These are phyloP conservation scores for Aspergillus tanneri DNA, from an alignment of 2,329 filamentous ascomycete species.

Conservation along the genomic window DNA sequence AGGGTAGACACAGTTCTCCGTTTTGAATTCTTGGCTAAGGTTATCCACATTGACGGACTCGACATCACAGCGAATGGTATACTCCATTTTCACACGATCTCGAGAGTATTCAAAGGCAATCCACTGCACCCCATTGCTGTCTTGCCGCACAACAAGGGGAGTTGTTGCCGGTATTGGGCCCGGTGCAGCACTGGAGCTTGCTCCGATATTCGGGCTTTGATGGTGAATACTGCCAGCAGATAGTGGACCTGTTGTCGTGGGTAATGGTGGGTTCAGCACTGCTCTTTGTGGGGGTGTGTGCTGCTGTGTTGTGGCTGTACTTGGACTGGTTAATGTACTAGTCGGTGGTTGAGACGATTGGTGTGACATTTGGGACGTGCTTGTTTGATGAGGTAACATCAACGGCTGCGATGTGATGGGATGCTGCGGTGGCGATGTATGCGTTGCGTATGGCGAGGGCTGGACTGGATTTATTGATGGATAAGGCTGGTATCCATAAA, in stretches of 20 bases:
- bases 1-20: conserved; percentile 97
- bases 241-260: conserved; percentile 57
- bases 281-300: conserved; percentile 35
- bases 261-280: conserved; percentile 36
- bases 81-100: conserved; percentile 98
- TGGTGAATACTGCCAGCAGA: conserved; percentile 32
- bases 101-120: conserved; percentile 98
- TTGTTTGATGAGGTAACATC: conserved; percentile 51
- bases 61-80: conserved; percentile 96
- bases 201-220: conserved; percentile 50
- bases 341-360: conserved; percentile 44
- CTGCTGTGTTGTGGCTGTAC: conserved; percentile 46
- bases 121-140: conserved; percentile 97
- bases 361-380: conserved; percentile 43
- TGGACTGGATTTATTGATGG: conserved; percentile 53
- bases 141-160: conserved; percentile 87
- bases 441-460: conserved; percentile 57
- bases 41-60: conserved; percentile 92
- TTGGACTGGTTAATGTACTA: conserved; percentile 64
- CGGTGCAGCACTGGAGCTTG: conserved; percentile 87
- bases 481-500: conserved; percentile 72
- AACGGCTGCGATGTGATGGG: conserved; percentile 56
- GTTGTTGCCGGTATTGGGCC: conserved; percentile 97
- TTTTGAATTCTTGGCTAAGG: conserved; percentile 85
- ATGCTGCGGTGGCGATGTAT: conserved; percentile 55